Percentiles rank a stretch among this genome's conserved stretches.
Conservation (phyloP, 495 filamentous ascomycete genomes). For the Parathielavia appendiculata region DNA sequence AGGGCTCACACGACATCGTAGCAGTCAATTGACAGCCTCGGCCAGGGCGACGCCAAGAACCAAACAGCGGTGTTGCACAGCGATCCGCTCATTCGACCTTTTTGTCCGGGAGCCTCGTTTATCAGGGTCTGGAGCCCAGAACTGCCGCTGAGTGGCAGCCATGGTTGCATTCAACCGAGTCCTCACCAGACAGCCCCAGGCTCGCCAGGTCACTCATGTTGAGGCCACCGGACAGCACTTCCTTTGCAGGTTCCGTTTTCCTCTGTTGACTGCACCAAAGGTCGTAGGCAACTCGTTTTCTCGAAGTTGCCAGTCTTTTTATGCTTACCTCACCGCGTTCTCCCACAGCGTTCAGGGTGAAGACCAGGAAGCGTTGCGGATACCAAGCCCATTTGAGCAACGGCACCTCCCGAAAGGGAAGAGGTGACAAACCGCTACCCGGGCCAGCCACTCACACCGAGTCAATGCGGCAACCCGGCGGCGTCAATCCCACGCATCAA, state of each 20-base stretch:
- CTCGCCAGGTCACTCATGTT: neutral
- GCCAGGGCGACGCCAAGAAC: neutral
- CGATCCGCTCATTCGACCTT: neutral
- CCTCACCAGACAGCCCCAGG: neutral
- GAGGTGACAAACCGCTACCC: neutral
- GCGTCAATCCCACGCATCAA: neutral
- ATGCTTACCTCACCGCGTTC: neutral
- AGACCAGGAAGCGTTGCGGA: slow-evolving; percentile 2
- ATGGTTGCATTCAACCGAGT: slow-evolving; percentile 1
- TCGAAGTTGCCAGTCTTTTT: neutral
- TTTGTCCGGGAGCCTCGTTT: neutral
- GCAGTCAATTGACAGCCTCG: slow-evolving; percentile 1
- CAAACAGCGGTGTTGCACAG: neutral
- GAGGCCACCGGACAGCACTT: neutral
- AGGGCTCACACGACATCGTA: neutral
- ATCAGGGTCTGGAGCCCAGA: neutral
- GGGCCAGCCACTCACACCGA: slow-evolving; percentile 8
- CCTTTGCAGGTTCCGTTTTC: neutral
- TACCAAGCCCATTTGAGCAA: neutral
- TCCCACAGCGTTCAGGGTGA: neutral
- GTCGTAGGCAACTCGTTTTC: neutral
- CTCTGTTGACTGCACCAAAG: neutral
- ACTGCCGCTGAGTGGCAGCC: neutral
- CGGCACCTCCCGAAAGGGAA: slow-evolving; percentile 6
- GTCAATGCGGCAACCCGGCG: neutral